Conservation (phyloP, 768 basidiomycete species). For the Crassisporium funariophilum region DNA sequence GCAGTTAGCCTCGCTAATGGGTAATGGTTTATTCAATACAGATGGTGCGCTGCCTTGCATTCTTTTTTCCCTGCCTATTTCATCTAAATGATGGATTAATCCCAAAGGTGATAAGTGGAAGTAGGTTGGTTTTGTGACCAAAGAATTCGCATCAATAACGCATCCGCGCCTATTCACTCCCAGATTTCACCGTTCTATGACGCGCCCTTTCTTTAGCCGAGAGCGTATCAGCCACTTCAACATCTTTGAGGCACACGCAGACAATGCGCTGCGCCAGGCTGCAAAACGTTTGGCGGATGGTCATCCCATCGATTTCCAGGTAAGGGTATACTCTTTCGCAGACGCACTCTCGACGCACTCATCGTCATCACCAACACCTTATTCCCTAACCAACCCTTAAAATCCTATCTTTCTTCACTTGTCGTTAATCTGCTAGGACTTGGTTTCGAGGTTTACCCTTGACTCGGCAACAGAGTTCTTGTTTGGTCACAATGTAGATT, state of each 20-base stretch:
- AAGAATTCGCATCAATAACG: too few relatives aligned
- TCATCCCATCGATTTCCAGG: neutral
- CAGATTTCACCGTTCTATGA: constrained; percentile 16
- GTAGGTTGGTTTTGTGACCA: neutral
- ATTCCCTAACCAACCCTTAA: too few relatives aligned
- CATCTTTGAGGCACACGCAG: constrained; percentile 9
- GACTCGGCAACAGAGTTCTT: constrained; percentile 65
- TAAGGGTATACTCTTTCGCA: too few relatives aligned
- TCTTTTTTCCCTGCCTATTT: neutral
- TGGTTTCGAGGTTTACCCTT: constrained; percentile 53
- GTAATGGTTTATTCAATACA: constrained; percentile 7
- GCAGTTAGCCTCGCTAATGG: constrained; percentile 4
- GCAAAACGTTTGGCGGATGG: neutral
- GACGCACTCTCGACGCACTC: too few relatives aligned
- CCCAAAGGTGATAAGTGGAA: constrained; percentile 10
- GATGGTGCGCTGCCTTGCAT: constrained; percentile 3
- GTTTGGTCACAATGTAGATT: constrained; percentile 54
- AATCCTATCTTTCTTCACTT: too few relatives aligned
- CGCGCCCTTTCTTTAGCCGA: constrained; percentile 14
- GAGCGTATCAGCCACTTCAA: constrained; percentile 11
- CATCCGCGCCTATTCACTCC: too few relatives aligned
- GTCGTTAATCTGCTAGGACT: too few relatives aligned
- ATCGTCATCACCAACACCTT: too few relatives aligned
- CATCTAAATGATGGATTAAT: neutral
- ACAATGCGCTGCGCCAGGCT: constrained; percentile 4